A percentile compares a stretch with the other conserved stretches of the same genome.
phyloP scores from a whole-genome alignment of 2,329 filamentous ascomycete species.

The Paecilomyces dactylethromorphus region DNA sequence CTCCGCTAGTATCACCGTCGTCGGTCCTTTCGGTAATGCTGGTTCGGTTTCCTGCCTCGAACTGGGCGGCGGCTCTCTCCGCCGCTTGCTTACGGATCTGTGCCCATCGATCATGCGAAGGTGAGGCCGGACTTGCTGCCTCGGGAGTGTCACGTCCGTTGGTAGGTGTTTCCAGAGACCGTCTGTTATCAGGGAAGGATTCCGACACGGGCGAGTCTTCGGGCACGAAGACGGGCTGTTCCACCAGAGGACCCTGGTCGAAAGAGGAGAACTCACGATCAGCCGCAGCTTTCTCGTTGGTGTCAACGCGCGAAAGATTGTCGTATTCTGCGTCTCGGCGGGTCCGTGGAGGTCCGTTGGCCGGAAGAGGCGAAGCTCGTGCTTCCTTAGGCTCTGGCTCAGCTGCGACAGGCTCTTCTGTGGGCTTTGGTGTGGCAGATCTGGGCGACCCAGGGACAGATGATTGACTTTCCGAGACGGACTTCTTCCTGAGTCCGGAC shows the following conservation, averaged over 20 bases:
- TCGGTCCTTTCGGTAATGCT: constrained; percentile 58
- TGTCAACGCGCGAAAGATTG: constrained; percentile 56
- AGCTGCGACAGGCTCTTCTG: constrained; percentile 11
- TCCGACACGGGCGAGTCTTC: constrained; percentile 35
- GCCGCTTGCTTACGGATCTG: constrained; percentile 94
- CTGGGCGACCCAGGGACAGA: constrained; percentile 2
- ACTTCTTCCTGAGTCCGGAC: constrained; percentile 28
- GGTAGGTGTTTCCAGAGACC: constrained; percentile 9
- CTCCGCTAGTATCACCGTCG: constrained; percentile 85
- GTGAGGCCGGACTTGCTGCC: constrained; percentile 2
- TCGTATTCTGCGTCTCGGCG: constrained; percentile 47
- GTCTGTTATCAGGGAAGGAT: constrained; percentile 10
- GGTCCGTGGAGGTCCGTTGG: constrained; percentile 30
- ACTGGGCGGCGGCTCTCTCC: constrained; percentile 63
- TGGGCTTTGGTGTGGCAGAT: constrained; percentile 4
- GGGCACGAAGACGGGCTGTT: constrained; percentile 79
- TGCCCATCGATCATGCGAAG: constrained; percentile 77
- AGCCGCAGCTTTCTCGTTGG: constrained; percentile 38
- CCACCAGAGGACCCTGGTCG: constrained; percentile 79
- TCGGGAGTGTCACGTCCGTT: constrained; percentile 10
- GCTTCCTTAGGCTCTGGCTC: constrained; percentile 23
- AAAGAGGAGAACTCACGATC: constrained; percentile 58
- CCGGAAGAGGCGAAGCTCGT: constrained; percentile 5
- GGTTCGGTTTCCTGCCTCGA: constrained; percentile 58
- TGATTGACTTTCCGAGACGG: constrained; percentile 14